Evolutionary conservation across 495 filamentous ascomycete species (phyloP).

Genomic region (Parathielavia appendiculata): DNA sequence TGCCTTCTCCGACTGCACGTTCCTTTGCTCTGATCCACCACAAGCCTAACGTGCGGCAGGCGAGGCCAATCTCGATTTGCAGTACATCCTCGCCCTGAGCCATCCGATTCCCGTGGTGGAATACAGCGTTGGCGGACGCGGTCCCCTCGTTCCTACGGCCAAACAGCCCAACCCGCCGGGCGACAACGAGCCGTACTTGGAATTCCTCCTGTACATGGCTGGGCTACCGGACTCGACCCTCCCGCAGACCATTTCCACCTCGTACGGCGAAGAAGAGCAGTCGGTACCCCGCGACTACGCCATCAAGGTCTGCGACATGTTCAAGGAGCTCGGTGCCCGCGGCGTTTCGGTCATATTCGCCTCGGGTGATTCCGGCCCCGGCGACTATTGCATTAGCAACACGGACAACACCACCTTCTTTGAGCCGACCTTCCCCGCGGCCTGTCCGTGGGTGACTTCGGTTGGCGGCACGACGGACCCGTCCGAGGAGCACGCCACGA

Average conservation of each 20-base stretch:
- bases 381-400: conserved; percentile 59
- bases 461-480: conserved; percentile 61
- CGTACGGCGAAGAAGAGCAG: conserved; percentile 73
- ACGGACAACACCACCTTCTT: conserved; percentile 59
- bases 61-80: conserved; percentile 47
- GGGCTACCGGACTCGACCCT: conserved; percentile 41
- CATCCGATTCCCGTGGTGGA: conserved; percentile 13
- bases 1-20: background rate
- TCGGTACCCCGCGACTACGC: conserved; percentile 60
- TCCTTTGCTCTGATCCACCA: background rate
- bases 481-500: conserved; percentile 38
- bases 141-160: conserved; percentile 56
- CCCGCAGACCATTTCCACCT: conserved; percentile 66
- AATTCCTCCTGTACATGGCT: conserved; percentile 54
- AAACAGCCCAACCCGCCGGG: conserved; percentile 37
- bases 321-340: conserved; percentile 61
- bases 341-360: conserved; percentile 69
- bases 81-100: conserved; percentile 47
- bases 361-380: conserved; percentile 65
- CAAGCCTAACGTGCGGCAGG: background rate
- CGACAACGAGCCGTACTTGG: conserved; percentile 69
- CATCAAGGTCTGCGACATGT: conserved; percentile 58
- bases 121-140: conserved; percentile 42
- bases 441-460: conserved; percentile 68
- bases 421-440: conserved; percentile 63